Evolutionary conservation across 2,329 filamentous ascomycete genomes (phyloP).

Genomic region (Thielaviopsis euricoi): DNA sequence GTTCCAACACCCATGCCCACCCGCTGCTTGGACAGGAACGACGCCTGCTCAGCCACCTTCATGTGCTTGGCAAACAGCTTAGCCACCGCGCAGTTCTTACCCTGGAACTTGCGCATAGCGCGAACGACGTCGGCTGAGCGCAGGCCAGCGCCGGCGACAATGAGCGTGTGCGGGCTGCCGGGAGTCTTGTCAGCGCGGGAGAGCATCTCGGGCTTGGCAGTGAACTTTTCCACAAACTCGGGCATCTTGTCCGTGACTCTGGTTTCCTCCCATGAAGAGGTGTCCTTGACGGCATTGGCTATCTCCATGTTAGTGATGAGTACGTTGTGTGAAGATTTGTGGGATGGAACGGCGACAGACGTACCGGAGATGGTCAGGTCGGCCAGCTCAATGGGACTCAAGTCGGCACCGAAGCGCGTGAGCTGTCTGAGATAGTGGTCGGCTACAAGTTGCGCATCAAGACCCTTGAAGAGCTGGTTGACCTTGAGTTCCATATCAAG

Average conservation of each 20-base stretch:
- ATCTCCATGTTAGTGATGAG: background rate
- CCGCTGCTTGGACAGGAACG: conserved; percentile 51
- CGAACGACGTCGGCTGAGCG: conserved; percentile 74
- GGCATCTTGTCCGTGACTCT: conserved; percentile 37
- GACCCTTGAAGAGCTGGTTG: conserved; percentile 63
- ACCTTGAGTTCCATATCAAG: conserved; percentile 55
- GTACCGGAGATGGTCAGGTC: conserved; percentile 67
- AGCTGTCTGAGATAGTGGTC: conserved; percentile 74
- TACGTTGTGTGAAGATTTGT: too few species aligned
- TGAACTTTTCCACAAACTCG: conserved; percentile 52
- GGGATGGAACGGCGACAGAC: conserved; percentile 14
- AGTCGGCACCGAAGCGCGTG: conserved; percentile 58
- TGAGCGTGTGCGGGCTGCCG: conserved; percentile 67
- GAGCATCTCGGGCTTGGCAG: conserved; percentile 41
- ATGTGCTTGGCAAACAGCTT: conserved; percentile 98
- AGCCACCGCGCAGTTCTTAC: conserved; percentile 59
- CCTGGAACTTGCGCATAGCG: conserved; percentile 60
- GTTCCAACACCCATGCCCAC: conserved; percentile 86
- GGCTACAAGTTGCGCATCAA: conserved; percentile 70
- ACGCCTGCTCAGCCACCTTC: conserved; percentile 74
- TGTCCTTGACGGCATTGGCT: conserved; percentile 66
- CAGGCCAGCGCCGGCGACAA: conserved; percentile 72
- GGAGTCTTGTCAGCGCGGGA: conserved; percentile 49
- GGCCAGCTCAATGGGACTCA: conserved; percentile 70
- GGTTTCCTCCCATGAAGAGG: conserved; percentile 52